Evolutionary conservation across 139 green algal genomes (phyloP).

Genomic region (Closterium sp.): DNA sequence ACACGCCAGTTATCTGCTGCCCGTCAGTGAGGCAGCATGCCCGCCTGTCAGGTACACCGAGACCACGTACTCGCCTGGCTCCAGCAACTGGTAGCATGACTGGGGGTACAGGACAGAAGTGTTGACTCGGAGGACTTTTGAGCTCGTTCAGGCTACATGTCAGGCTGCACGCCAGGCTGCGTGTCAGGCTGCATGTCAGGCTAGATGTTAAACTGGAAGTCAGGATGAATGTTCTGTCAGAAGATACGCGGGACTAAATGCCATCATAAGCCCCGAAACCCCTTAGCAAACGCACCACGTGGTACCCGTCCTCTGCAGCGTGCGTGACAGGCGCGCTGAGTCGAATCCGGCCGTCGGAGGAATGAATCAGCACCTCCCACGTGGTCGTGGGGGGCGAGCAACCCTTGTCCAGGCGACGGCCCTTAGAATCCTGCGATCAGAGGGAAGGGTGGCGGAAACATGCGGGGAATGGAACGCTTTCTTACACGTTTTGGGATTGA

Average conservation of each 20-base stretch:
- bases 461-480: no score
- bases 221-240: no score
- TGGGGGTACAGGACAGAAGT: neutral
- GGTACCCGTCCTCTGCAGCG: neutral
- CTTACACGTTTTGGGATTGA: no score
- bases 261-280: neutral
- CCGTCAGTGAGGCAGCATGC: no score
- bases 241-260: neutral
- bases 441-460: no score
- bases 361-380: constrained; percentile 9
- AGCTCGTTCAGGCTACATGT: neutral
- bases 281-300: neutral
- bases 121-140: neutral
- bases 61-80: neutral
- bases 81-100: neutral
- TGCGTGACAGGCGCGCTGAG: constrained; percentile 3
- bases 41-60: neutral
- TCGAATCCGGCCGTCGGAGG: neutral
- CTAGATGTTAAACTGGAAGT: no score
- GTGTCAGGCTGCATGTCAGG: no score
- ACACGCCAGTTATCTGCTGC: no score
- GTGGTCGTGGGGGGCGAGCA: constrained; percentile 3
- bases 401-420: neutral
- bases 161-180: neutral
- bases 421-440: neutral